A percentile compares a stretch with the other conserved stretches of the same genome.
phyloP scores from a whole-genome alignment of 768 basidiomycete genomes.

The Suillus cothurnatus region DNA sequence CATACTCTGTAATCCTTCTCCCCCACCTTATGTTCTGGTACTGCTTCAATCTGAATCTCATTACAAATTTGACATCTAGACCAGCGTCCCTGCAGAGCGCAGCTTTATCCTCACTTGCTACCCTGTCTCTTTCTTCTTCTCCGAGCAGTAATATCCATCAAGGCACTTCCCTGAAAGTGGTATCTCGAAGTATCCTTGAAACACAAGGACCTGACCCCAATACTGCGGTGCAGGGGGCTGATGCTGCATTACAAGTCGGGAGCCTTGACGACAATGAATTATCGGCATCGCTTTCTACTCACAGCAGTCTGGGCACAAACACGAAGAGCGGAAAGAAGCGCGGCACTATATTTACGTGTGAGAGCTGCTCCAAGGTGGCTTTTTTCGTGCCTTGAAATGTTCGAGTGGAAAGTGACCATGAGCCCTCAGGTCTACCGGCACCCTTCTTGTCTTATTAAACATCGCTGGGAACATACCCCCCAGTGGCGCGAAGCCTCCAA shows the following conservation, averaged over 20 bases:
- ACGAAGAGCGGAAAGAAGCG: conserved; percentile 66
- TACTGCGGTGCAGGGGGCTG: conserved; percentile 7
- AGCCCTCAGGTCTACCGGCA: conserved; percentile 75
- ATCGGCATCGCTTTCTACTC: conserved; percentile 15
- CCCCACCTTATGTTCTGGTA: background rate
- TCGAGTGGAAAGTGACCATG: conserved; percentile 4
- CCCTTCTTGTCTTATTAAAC: conserved; percentile 94
- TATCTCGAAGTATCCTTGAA: conserved; percentile 8
- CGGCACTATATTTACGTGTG: conserved; percentile 87
- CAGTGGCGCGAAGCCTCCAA: conserved; percentile 95
- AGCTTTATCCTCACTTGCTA: conserved; percentile 41
- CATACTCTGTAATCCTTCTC: conserved; percentile 8
- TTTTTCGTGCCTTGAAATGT: conserved; percentile 5
- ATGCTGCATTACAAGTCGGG: conserved; percentile 12
- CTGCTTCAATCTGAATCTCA: background rate
- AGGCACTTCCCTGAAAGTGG: conserved; percentile 19
- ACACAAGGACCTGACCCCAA: conserved; percentile 17
- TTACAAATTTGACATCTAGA: conserved; percentile 22
- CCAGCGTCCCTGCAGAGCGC: conserved; percentile 39
- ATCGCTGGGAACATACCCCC: conserved; percentile 96
- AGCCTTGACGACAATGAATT: conserved; percentile 22
- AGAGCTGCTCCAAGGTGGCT: conserved; percentile 88
- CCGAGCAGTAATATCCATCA: conserved; percentile 27
- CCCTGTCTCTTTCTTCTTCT: conserved; percentile 43
- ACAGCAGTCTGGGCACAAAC: conserved; percentile 12